Evolutionary conservation across 306 rosid species (phyloP).

Genomic region (Myrica gale): DNA sequence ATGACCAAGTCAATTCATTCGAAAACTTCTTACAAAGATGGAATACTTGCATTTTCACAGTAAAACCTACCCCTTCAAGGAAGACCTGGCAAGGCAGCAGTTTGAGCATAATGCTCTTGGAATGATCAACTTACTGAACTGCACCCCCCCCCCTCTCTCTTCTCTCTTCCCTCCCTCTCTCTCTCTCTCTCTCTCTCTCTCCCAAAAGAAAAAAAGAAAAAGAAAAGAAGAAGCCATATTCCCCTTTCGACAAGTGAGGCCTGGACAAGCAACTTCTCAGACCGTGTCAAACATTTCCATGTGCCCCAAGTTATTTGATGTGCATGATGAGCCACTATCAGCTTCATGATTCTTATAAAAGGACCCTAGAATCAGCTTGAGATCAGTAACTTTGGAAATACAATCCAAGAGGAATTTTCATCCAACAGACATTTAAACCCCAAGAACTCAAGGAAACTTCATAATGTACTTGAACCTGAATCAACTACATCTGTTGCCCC

Average conservation of each 20-base stretch:
- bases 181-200: no score
- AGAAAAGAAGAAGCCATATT: not conserved
- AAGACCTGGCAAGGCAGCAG: no score
- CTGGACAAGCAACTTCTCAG: not conserved
- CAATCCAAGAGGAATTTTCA: not conserved
- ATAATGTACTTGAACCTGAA: conserved; percentile 2
- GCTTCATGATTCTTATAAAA: not conserved
- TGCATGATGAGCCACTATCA: not conserved
- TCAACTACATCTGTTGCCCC: not conserved
- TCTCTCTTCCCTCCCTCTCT: no score
- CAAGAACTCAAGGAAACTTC: not conserved
- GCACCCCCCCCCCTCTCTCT: no score
- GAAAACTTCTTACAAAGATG: not conserved
- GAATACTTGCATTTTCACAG: not conserved
- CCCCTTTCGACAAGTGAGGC: not conserved
- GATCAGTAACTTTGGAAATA: not conserved
- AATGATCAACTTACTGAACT: not conserved
- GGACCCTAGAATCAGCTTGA: not conserved
- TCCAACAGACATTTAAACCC: not conserved
- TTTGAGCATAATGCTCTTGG: not conserved
- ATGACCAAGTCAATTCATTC: not conserved
- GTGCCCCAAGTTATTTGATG: not conserved
- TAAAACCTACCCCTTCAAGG: no score
- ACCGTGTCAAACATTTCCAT: not conserved
- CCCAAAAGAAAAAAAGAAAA: no score